phyloP scores from a whole-genome alignment of 1,284 basidiomycete species.

The Fistulinella cinereoalba region DNA sequence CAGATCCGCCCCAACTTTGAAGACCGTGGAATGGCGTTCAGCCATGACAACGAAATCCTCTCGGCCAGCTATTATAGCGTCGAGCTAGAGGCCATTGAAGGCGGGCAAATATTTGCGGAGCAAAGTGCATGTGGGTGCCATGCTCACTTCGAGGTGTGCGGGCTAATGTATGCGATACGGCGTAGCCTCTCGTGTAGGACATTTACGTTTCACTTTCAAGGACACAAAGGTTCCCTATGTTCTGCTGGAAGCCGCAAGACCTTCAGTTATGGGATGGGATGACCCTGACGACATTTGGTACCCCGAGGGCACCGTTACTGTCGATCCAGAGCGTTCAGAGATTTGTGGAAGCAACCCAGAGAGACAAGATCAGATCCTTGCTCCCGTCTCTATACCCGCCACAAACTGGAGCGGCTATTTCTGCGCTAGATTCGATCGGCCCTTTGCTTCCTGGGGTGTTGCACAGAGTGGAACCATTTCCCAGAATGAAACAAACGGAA shows the following conservation, averaged over 20 bases:
- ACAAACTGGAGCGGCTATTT: constrained; percentile 62
- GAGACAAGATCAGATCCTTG: constrained; percentile 72
- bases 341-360: constrained; percentile 72
- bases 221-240: constrained; percentile 53
- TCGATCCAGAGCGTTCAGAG: constrained; percentile 50
- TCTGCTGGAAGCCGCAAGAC: constrained; percentile 68
- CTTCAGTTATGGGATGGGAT: constrained; percentile 59
- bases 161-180: constrained; percentile 1
- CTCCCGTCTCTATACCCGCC: constrained; percentile 52
- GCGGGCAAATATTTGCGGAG: constrained; percentile 56
- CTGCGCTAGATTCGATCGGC: constrained; percentile 65
- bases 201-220: constrained; percentile 71
- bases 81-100: constrained; percentile 49
- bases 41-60: constrained; percentile 57
- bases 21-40: constrained; percentile 60
- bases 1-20: constrained; percentile 52
- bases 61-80: constrained; percentile 70
- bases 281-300: constrained; percentile 58
- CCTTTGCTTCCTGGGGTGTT: constrained; percentile 49
- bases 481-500: constrained; percentile 29
- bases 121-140: constrained; percentile 67
- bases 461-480: constrained; percentile 46
- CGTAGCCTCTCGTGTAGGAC: constrained; percentile 73
- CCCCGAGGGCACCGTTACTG: constrained; percentile 55
- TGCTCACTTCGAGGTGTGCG: not conserved